phyloP scores from a whole-genome alignment of 495 filamentous ascomycete species.

The Cercophora scortea region DNA sequence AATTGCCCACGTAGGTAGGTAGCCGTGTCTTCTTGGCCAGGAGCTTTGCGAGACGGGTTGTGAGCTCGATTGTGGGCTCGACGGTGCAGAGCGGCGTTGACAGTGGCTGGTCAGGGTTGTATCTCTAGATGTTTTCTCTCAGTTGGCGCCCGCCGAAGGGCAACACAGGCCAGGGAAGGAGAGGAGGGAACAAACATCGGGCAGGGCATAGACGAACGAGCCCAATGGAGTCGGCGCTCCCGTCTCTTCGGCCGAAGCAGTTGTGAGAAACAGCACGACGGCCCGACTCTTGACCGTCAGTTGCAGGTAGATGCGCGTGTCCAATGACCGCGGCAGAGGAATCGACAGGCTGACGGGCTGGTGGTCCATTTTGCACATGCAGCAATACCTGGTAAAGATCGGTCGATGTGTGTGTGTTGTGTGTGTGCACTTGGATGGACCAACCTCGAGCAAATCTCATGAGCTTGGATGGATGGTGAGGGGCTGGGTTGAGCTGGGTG shows the following conservation, averaged over 20 bases:
- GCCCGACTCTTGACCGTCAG: slow-evolving; percentile 61
- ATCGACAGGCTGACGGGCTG: slow-evolving; percentile 47
- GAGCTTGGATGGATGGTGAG: too few relatives aligned
- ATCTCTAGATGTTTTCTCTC: slow-evolving; percentile 32
- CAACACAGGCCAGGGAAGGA: background rate
- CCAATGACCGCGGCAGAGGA: slow-evolving; percentile 63
- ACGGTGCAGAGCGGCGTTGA: slow-evolving; percentile 73
- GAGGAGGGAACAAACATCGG: slow-evolving; percentile 55
- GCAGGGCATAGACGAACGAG: slow-evolving; percentile 88
- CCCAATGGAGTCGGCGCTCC: slow-evolving; percentile 50
- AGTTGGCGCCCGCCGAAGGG: background rate
- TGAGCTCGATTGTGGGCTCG: slow-evolving; percentile 73
- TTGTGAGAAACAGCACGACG: slow-evolving; percentile 68
- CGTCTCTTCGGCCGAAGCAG: slow-evolving; percentile 53
- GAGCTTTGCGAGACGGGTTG: slow-evolving; percentile 75
- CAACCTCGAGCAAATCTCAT: too few relatives aligned
- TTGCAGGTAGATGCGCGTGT: slow-evolving; percentile 74
- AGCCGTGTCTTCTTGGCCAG: slow-evolving; percentile 59
- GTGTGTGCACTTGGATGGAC: too few relatives aligned
- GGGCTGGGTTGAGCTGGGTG: too few relatives aligned
- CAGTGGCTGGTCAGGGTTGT: slow-evolving; percentile 52
- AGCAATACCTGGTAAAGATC: too few relatives aligned
- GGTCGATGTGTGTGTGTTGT: too few relatives aligned
- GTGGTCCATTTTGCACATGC: slow-evolving; percentile 9
- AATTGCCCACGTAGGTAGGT: slow-evolving; percentile 81